These are phyloP conservation scores for Mycena belliarum DNA, from an alignment of 768 basidiomycete species.

Conservation along the genomic window DNA sequence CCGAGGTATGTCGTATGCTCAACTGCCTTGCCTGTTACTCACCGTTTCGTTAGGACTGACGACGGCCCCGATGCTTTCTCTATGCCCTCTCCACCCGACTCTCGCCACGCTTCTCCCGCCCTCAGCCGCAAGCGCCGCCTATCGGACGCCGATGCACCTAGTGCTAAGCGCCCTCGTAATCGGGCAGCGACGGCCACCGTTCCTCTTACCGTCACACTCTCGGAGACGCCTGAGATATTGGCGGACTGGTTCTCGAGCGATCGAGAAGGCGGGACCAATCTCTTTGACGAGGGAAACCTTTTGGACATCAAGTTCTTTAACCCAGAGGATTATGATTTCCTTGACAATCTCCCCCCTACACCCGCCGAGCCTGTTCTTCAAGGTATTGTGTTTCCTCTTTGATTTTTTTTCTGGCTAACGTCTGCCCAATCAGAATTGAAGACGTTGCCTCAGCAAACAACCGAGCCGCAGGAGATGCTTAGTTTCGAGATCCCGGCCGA, in stretches of 20 bases:
- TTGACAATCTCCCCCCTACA: neutral
- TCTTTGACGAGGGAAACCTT: constrained; percentile 26
- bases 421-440: neutral
- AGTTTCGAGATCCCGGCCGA: neutral
- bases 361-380: neutral
- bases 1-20: constrained; percentile 1
- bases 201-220: constrained; percentile 15
- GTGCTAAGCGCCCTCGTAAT: constrained; percentile 31
- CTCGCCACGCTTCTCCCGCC: neutral
- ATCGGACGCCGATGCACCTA: constrained; percentile 31
- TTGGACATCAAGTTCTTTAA: constrained; percentile 37
- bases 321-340: constrained; percentile 21
- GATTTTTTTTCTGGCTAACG: neutral
- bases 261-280: constrained; percentile 24
- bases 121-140: constrained; percentile 37
- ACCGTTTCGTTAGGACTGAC: neutral
- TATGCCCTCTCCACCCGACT: constrained; percentile 9
- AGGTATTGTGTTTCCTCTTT: neutral
- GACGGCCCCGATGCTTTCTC: neutral
- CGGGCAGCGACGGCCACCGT: constrained; percentile 33
- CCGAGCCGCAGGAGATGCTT: neutral
- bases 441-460: neutral
- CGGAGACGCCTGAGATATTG: constrained; percentile 24
- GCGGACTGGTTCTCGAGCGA: constrained; percentile 38
- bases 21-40: neutral